These are phyloP conservation scores for Nematocida sp. DNA, from an alignment of 371 early-diverging fungal species.

Conservation along the genomic window DNA sequence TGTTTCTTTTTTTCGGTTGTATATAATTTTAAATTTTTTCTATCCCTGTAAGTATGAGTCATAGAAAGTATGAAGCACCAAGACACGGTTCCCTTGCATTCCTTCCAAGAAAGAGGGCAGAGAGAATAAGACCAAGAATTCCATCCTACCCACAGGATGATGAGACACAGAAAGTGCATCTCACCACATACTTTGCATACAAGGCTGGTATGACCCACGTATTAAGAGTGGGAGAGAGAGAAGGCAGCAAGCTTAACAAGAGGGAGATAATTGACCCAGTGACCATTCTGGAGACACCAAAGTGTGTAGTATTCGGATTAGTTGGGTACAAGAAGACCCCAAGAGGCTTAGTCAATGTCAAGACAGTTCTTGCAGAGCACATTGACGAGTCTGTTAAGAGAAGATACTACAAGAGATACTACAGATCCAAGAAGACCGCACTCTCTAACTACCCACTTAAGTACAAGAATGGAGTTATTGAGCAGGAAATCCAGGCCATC, in stretches of 20 bases:
- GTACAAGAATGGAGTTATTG: slow-evolving; percentile 79
- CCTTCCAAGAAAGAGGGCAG: slow-evolving; percentile 93
- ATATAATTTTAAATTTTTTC: slow-evolving; percentile 58
- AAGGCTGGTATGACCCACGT: slow-evolving; percentile 99
- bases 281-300: slow-evolving; percentile 94
- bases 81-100: slow-evolving; percentile 96
- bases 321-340: slow-evolving; percentile 98
- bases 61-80: slow-evolving; percentile 77
- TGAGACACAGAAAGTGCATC: slow-evolving; percentile 84
- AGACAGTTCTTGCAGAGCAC: slow-evolving; percentile 98
- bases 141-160: slow-evolving; percentile 98
- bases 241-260: slow-evolving; percentile 61
- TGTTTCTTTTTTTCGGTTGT: slow-evolving; percentile 28
- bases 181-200: slow-evolving; percentile 97
- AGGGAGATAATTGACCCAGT: slow-evolving; percentile 98
- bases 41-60: slow-evolving; percentile 69
- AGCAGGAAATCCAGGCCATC: slow-evolving; percentile 86
- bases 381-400: slow-evolving; percentile 91
- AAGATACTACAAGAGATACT: slow-evolving; percentile 99
- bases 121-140: slow-evolving; percentile 85
- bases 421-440: slow-evolving; percentile 92
- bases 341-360: slow-evolving; percentile 87
- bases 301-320: slow-evolving; percentile 93
- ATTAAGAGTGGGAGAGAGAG: slow-evolving; percentile 77
- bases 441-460: slow-evolving; percentile 95